Conservation (phyloP, 768 basidiomycete species). For the Hemileccinum impolitum region DNA sequence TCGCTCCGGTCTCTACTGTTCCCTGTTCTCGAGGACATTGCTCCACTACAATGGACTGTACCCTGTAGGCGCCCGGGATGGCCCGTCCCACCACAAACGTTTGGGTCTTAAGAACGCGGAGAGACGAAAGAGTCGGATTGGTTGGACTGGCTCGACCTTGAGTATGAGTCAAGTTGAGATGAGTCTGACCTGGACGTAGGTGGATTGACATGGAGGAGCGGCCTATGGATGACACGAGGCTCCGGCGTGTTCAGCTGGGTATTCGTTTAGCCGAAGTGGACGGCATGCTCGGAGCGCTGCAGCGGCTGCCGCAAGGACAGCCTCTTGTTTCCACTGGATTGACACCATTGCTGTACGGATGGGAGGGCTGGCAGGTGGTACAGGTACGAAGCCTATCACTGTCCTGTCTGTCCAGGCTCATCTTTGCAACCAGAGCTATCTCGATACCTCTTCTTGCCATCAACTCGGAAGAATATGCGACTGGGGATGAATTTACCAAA, state of each 20-base stretch:
- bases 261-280: conserved; percentile 41
- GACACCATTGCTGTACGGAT: conserved; percentile 4
- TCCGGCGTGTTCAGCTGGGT: conserved; percentile 29
- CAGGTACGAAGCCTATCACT: conserved; percentile 23
- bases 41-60: conserved; percentile 30
- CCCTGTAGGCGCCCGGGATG: conserved; percentile 32
- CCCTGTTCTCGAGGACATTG: conserved; percentile 26
- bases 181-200: conserved; percentile 5
- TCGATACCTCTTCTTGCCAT: conserved; percentile 37
- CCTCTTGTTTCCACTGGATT: neutral
- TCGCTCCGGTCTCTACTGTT: too few species aligned
- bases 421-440: conserved; percentile 21
- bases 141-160: conserved; percentile 31
- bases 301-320: neutral
- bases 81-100: conserved; percentile 23
- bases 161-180: neutral
- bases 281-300: conserved; percentile 22
- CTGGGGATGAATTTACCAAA: conserved; percentile 33
- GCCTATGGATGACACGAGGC: conserved; percentile 31
- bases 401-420: conserved; percentile 20
- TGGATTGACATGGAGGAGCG: conserved; percentile 31
- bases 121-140: conserved; percentile 30
- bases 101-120: conserved; percentile 24
- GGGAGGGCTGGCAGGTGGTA: conserved; percentile 19
- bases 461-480: conserved; percentile 40